Percentiles rank a stretch among this genome's conserved stretches.
These are phyloP conservation scores for Papiliotrema laurentii DNA, from an alignment of 1,284 basidiomycete species.

Conservation along the genomic window DNA sequence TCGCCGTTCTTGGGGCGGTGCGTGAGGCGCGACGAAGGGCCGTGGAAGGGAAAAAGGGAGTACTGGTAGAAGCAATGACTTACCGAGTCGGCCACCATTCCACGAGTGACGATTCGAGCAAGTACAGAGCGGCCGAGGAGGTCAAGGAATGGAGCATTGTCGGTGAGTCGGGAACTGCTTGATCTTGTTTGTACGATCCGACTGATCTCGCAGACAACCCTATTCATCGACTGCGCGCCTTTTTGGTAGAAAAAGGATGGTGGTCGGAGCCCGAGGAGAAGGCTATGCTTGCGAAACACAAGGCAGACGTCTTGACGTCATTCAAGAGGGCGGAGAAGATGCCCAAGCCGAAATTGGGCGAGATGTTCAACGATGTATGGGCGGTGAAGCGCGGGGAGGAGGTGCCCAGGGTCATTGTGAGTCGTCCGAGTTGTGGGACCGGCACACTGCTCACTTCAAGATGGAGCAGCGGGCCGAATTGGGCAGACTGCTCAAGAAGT, in stretches of 20 bases:
- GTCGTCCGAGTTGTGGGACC: conserved; percentile 35
- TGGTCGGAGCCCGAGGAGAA: conserved; percentile 76
- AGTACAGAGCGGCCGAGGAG: conserved; percentile 77
- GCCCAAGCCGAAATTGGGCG: conserved; percentile 64
- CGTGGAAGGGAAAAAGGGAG: conserved; percentile 71
- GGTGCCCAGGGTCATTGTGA: conserved; percentile 76
- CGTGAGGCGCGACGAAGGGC: conserved; percentile 72
- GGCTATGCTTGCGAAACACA: conserved; percentile 63
- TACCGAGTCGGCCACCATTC: conserved; percentile 94
- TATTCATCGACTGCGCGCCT: conserved; percentile 74
- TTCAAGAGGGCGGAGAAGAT: conserved; percentile 73
- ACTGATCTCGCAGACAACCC: conserved; percentile 64
- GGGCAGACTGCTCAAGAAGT: conserved; percentile 68
- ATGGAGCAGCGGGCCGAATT: conserved; percentile 80
- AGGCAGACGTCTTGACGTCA: conserved; percentile 67
- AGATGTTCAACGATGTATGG: conserved; percentile 82
- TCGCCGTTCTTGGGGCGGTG: conserved; percentile 79
- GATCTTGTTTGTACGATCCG: not conserved
- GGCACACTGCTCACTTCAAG: conserved; percentile 48
- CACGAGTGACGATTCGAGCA: conserved; percentile 89
- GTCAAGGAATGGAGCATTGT: conserved; percentile 80
- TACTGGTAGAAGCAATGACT: conserved; percentile 87
- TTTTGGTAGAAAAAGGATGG: conserved; percentile 77
- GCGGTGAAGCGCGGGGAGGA: conserved; percentile 57
- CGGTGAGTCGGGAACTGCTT: conserved; percentile 27